Base-by-base conservation (phyloP, 2,329 filamentous ascomycete genomes). In the Fusarium beomiforme region DNA sequence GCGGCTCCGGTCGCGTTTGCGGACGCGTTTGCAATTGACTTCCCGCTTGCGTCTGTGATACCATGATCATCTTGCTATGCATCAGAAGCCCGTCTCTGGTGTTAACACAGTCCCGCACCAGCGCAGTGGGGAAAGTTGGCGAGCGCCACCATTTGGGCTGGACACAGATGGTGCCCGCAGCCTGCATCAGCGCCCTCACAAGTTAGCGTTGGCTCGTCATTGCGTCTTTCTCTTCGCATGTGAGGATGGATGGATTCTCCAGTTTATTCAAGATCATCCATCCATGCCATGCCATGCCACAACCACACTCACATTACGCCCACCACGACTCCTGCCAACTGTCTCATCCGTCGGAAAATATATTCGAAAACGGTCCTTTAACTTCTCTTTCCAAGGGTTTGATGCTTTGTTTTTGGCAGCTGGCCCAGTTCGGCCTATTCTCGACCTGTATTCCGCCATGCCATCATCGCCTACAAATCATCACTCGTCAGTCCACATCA, bases 151-250 rank as follows among this genome's bases (percentile, higher is more conserved):
- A 94, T 67, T 89, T 90, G 12, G 86, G 82, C 67, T 91, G 88
- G 64, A 96, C 87, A 76, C 92, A 97, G 64, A 98, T 94, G 1
- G 95, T 97, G 12, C 95, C 95, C 24, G 89, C 96, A 42, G 83
- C 83, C 89, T 91, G 36, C 93, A 44, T 80, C 78, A 63, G 64
- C 69, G 63, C 69, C 36, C 65, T 70, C 61, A 71, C 31, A 34
- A 64, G 66, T 78, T 74, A 76, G 71, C 70, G 71, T 67, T 62
- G 58, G 65, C 56, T 65, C 56, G 58, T 64, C 55, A 56, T 59
- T 51, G 49, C 50, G 62, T 57, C 58, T 62, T 47, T 49, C 54
- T 67, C n/a, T 67, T 70, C 59, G 59, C 56, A 70, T 62, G 47
- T 64, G 51, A 65, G 69, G 65, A 29, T 29, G 69, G 65, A 29